Evolutionary conservation across 2,329 filamentous ascomycete genomes (phyloP).

Genomic region (Diaporthe ilicicola): DNA sequence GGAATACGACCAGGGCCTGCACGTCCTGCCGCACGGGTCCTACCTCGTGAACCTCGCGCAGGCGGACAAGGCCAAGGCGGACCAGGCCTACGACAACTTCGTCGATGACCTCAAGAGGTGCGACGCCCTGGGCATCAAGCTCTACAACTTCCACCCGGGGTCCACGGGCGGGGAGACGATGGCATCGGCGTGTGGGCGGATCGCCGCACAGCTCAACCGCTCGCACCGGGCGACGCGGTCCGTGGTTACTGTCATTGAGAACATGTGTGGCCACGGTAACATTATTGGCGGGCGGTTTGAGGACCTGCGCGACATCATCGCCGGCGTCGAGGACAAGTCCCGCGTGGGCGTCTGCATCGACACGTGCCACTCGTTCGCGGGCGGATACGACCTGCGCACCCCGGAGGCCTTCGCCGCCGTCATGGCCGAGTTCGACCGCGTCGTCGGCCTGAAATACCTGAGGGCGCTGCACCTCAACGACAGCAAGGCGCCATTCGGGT

Average conservation of each 20-base stretch:
- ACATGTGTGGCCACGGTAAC: conserved; percentile 92
- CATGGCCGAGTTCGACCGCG: conserved; percentile 77
- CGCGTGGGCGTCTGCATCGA: conserved; percentile 95
- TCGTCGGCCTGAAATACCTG: conserved; percentile 82
- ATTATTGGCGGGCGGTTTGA: conserved; percentile 86
- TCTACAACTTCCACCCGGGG: conserved; percentile 99
- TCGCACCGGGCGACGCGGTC: conserved; percentile 78
- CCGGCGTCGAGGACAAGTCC: conserved; percentile 78
- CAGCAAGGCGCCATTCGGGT: conserved; percentile 86
- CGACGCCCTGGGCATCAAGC: conserved; percentile 81
- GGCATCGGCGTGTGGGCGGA: conserved; percentile 76
- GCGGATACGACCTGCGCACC: conserved; percentile 87
- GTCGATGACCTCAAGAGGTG: conserved; percentile 88
- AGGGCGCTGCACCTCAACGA: conserved; percentile 93
- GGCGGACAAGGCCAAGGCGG: conserved; percentile 78
- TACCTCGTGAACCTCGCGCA: conserved; percentile 97
- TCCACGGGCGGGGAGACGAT: conserved; percentile 76
- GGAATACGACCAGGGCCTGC: conserved; percentile 74
- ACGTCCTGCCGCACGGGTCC: conserved; percentile 90
- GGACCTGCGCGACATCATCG: conserved; percentile 87
- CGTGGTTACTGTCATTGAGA: conserved; percentile 89
- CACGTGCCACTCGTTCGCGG: conserved; percentile 95
- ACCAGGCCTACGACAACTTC: conserved; percentile 87
- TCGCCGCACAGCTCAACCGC: conserved; percentile 83
- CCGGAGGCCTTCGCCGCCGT: conserved; percentile 77